phyloP scores from a whole-genome alignment of 139 green algal genomes.

The Chlorella sp. region DNA sequence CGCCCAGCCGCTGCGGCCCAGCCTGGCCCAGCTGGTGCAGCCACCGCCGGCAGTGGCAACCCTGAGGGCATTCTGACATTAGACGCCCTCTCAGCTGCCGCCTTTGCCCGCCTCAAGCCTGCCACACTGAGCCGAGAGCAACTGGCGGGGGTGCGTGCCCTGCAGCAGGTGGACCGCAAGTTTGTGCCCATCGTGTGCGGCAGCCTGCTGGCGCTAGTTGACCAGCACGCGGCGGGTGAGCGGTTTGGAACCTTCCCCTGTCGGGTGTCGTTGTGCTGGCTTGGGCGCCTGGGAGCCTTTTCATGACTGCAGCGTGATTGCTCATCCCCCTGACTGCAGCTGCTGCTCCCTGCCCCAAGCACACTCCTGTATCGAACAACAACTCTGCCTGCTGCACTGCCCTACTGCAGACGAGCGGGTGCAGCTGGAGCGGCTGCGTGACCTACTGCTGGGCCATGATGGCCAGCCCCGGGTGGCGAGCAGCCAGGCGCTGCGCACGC shows the following conservation, averaged over 20 bases:
- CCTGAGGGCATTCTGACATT: not conserved
- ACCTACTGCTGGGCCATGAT: not conserved
- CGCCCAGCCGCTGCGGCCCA: too few species aligned
- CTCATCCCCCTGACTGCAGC: too few species aligned
- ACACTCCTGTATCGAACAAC: too few species aligned
- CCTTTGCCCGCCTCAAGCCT: constrained; percentile 29
- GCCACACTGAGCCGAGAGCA: constrained; percentile 30
- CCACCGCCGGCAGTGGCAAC: not conserved
- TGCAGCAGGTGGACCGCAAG: constrained; percentile 66
- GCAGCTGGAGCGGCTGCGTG: constrained; percentile 63
- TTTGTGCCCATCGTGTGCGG: constrained; percentile 60
- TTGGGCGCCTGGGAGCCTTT: too few species aligned
- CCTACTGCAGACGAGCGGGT: constrained; percentile 72
- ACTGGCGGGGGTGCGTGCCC: constrained; percentile 29
- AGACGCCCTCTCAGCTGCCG: not conserved
- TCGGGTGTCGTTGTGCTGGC: too few species aligned
- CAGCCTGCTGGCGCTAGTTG: constrained; percentile 64
- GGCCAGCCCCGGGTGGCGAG: not conserved
- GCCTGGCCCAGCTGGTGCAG: not conserved
- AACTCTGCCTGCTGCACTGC: not conserved
- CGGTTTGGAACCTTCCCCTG: too few species aligned
- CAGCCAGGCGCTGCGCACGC: constrained; percentile 15
- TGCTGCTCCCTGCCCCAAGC: too few species aligned
- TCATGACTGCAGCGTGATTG: too few species aligned
- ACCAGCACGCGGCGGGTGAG: constrained; percentile 83